Conservation (phyloP, 2,329 filamentous ascomycete genomes). For the Colletotrichum sp. region DNA sequence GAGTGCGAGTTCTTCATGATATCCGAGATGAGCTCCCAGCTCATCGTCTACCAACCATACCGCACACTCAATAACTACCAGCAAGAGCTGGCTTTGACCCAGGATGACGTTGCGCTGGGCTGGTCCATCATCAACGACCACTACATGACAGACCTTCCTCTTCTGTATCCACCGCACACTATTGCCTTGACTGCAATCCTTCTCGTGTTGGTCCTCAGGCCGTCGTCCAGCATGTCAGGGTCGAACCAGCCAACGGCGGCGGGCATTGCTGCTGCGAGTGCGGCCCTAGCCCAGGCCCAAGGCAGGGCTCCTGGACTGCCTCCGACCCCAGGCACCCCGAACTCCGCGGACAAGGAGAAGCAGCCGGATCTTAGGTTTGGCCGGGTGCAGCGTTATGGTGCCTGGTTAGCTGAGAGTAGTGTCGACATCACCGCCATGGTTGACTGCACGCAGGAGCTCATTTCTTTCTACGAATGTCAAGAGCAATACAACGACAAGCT, state of each 20-base stretch:
- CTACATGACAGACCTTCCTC: conserved; percentile 88
- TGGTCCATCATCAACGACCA: conserved; percentile 90
- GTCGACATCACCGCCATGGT: conserved; percentile 86
- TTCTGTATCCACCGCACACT: conserved; percentile 84
- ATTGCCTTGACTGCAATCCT: conserved; percentile 88
- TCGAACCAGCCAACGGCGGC: conserved; percentile 37
- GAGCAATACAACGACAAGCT: conserved; percentile 67
- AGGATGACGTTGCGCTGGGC: conserved; percentile 79
- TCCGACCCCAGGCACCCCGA: conserved; percentile 15
- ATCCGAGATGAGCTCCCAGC: conserved; percentile 86
- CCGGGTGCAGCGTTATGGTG: conserved; percentile 69
- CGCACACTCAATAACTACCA: conserved; percentile 78
- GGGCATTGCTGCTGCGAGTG: conserved; percentile 55
- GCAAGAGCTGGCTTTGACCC: conserved; percentile 70
- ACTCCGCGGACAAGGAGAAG: conserved; percentile 44
- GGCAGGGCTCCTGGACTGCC: conserved; percentile 15
- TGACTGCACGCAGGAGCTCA: conserved; percentile 89
- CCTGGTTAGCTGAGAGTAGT: conserved; percentile 85
- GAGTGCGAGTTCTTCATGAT: conserved; percentile 95
- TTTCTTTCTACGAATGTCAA: conserved; percentile 81
- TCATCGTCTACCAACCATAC: conserved; percentile 92
- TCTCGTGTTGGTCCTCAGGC: conserved; percentile 81
- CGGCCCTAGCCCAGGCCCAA: conserved; percentile 50
- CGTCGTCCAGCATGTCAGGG: conserved; percentile 42
- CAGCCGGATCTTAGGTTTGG: conserved; percentile 62